Percentiles rank a stretch among this genome's conserved stretches.
These are phyloP conservation scores for apple (Malus domestica) DNA, from an alignment of 306 rosid genomes.

Conservation along the genomic window DNA sequence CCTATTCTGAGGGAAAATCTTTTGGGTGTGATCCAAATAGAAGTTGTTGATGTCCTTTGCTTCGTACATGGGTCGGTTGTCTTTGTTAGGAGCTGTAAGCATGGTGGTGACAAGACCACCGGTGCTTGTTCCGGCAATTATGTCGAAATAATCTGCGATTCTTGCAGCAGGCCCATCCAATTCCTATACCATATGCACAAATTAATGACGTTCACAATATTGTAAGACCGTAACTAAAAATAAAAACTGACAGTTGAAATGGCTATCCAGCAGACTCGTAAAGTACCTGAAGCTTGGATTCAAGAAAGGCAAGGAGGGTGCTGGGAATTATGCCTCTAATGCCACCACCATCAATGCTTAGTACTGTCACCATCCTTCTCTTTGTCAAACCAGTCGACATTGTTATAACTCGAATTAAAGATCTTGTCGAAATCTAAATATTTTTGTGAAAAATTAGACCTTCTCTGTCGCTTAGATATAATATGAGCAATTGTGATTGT, in stretches of 20 bases:
- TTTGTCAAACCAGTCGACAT: slow-evolving; percentile 2
- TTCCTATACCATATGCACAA: slow-evolving; percentile 6
- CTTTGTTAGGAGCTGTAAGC: slow-evolving; percentile 31
- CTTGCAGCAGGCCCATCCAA: slow-evolving; percentile 29
- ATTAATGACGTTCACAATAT: too few species aligned
- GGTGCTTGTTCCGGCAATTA: slow-evolving; percentile 40
- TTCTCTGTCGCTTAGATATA: too few species aligned
- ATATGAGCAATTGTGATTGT: not conserved
- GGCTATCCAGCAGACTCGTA: not conserved
- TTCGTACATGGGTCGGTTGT: slow-evolving; percentile 18
- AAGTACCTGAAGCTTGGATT: slow-evolving; percentile 36
- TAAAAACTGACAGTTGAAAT: not conserved
- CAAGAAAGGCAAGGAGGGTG: slow-evolving; percentile 22
- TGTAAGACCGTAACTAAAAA: not conserved
- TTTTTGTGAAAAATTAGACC: not conserved
- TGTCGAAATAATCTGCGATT: slow-evolving; percentile 31
- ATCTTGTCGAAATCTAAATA: not conserved
- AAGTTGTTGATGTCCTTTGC: slow-evolving; percentile 21
- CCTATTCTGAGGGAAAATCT: slow-evolving; percentile 22
- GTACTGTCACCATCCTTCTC: slow-evolving; percentile 20
- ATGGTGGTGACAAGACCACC: slow-evolving; percentile 33
- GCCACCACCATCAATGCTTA: slow-evolving; percentile 41
- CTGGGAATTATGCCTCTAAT: slow-evolving; percentile 33
- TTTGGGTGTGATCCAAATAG: slow-evolving; percentile 10
- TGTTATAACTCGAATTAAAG: not conserved